Evolutionary conservation across 306 rosid species (phyloP).

Genomic region (Medicago truncatula): MtrunA17r5.0-ANR NC_053044.1:25115501-25116000

Average conservation of each 20-base stretch:
- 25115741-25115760: constrained; percentile 33
- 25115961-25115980: background rate
- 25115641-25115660: background rate
- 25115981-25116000: background rate
- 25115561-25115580: constrained; percentile 12
- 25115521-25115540: constrained; percentile 52
- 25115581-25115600: background rate
- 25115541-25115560: constrained; percentile 27
- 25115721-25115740: background rate
- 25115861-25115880: background rate
- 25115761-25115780: constrained; percentile 27
- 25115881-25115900: background rate
- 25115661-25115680: constrained; percentile 22
- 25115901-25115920: background rate
- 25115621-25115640: background rate
- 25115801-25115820: constrained; percentile 4
- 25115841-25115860: constrained; percentile 14
- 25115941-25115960: background rate
- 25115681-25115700: constrained; percentile 14
- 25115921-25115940: background rate
- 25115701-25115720: background rate
- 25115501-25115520: constrained; percentile 47
- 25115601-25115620: background rate
- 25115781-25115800: background rate
- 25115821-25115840: constrained; percentile 34